A percentile compares a stretch with the other conserved stretches of the same genome.
Evolutionary conservation across 306 rosid species (phyloP).

Genomic region (Boehmeria nivea): DNA sequence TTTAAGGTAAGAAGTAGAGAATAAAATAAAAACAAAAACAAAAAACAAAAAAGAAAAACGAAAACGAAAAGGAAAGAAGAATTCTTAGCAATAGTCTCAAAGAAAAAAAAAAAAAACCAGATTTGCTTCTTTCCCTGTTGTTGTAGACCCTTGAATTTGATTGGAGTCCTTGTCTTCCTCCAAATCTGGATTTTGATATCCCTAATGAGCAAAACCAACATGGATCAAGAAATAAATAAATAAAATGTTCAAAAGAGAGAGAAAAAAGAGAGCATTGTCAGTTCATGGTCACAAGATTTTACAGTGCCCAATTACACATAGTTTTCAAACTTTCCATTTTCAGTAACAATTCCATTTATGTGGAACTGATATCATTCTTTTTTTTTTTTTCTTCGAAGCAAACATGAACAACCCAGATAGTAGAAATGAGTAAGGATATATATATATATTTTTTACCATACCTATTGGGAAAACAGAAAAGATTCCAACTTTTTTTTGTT

Average conservation of each 20-base stretch:
- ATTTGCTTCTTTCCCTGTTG: constrained; percentile 9
- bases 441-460: neutral
- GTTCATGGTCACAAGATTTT: neutral
- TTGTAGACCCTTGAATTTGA: constrained; percentile 23
- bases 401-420: neutral
- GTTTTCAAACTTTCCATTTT: constrained; percentile 1
- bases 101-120: no score
- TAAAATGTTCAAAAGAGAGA: neutral
- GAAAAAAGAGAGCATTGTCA: no score
- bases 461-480: neutral
- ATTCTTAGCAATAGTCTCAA: constrained; percentile 8
- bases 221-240: constrained; percentile 17
- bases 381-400: neutral
- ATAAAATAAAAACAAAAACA: no score
- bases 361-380: neutral
- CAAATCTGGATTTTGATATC: neutral
- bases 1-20: neutral
- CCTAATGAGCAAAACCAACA: constrained; percentile 18
- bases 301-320: neutral
- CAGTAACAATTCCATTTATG: constrained; percentile 11
- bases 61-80: constrained; percentile 25
- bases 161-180: constrained; percentile 18
- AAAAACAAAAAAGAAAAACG: no score
- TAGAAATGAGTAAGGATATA: neutral
- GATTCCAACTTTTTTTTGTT: neutral